Evolutionary conservation across 768 basidiomycete species (phyloP), one percentile per base, ranked within the genome.

Genomic region (Boletus sp.): DNA sequence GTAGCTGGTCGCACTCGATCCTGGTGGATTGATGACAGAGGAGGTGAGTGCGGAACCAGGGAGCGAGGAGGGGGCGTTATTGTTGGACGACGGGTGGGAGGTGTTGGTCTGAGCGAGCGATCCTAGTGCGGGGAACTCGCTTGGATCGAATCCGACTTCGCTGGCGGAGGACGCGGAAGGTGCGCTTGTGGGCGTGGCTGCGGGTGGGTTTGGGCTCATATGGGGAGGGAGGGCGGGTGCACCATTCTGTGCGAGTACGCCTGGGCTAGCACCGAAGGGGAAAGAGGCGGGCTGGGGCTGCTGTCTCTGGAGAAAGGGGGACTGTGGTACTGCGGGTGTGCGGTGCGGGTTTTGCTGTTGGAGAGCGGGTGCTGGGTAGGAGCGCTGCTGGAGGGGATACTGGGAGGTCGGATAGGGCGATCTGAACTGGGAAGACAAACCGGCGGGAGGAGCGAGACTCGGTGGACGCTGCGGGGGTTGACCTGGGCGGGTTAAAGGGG

Each of bases 111-210:
- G 80, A 14, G 81, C 79, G 42, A 86, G 85, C 40, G 81, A 77
- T 33, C 91, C 91, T 18, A 93, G 82, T 14, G 89, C 90, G n/a
- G 91, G 91, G 64, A 92, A 92, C 72, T 92, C 91, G 67, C 90
- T 91, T 33, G 85, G 90, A 77, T 92, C 91, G 39, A 92, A 83
- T 18, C 86, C 87, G 56, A 89, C 85, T 67, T 92, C 90, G 70
- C 81, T 86, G 35, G 82, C 77, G 29, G 87, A 87, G 50, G 84
- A 85, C 58, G 78, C 80, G 47, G 83, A 84, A 47, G 84, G 82
- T 37, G 85, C 80, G 54, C 74, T 78, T 42, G 79, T 76, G 30
- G 70, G 66, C 0, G 70, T 71, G 0, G 68, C 70, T 58, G 64
- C 70, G 66, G 57, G 73, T 52, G 75, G 78, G 67, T 70, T 77